Evolutionary conservation across 2,329 filamentous ascomycete genomes (phyloP).

Genomic region (Paecilomyces sp.): DNA sequence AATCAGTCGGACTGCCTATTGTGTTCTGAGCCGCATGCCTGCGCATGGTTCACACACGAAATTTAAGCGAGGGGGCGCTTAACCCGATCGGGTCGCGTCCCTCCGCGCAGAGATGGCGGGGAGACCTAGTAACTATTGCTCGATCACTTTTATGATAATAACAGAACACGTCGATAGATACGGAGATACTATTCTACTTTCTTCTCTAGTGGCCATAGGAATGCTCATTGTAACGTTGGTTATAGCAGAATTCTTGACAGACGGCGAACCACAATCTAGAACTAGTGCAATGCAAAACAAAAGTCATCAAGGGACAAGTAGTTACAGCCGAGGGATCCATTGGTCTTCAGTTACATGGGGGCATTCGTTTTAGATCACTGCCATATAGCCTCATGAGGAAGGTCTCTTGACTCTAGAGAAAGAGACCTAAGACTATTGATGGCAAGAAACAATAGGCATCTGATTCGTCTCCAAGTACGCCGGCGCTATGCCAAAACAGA

Average conservation of each 20-base stretch:
- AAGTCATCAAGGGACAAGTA: background rate
- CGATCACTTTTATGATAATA: background rate
- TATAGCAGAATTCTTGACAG: background rate
- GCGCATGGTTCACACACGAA: conserved; percentile 33
- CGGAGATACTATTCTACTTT: background rate
- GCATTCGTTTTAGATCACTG: background rate
- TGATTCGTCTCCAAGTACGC: conserved; percentile 9
- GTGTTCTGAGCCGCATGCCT: conserved; percentile 19
- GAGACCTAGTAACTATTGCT: background rate
- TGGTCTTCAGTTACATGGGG: background rate
- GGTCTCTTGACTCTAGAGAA: background rate
- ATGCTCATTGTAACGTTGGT: background rate
- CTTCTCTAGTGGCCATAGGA: no score
- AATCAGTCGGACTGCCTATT: conserved; percentile 16
- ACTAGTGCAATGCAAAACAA: background rate
- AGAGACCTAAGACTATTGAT: background rate
- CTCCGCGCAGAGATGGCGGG: background rate
- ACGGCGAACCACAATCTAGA: background rate
- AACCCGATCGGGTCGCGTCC: conserved; percentile 21
- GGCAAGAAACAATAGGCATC: background rate
- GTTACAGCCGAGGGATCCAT: background rate
- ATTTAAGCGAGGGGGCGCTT: conserved; percentile 39
- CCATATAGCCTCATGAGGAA: background rate
- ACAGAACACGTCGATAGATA: background rate
- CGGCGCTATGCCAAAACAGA: conserved; percentile 12